Evolutionary conservation across 768 basidiomycete genomes (phyloP).

Genomic region (Leccinum variicolor): DNA sequence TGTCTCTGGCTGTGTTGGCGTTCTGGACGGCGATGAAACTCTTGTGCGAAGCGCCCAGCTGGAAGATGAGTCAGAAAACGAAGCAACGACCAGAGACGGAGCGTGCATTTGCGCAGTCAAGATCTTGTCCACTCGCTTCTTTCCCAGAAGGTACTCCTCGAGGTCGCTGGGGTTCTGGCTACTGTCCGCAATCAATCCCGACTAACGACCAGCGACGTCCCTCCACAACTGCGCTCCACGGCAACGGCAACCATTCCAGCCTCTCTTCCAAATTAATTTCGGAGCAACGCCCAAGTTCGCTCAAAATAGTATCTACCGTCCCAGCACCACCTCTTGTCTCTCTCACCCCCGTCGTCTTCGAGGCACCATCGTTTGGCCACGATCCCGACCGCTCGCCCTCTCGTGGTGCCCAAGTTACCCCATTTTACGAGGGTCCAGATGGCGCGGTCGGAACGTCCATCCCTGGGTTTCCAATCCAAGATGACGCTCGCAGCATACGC

Average conservation of each 20-base stretch:
- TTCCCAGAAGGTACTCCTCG: constrained; percentile 95
- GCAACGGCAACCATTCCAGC: constrained; percentile 41
- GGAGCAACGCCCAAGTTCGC: constrained; percentile 57
- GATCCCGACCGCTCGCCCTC: constrained; percentile 63
- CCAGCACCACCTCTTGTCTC: constrained; percentile 83
- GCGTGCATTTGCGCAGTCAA: constrained; percentile 76
- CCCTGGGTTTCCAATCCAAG: constrained; percentile 89
- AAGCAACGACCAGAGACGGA: not conserved
- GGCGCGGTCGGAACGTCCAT: constrained; percentile 74
- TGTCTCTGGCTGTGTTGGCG: constrained; percentile 85
- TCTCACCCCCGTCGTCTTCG: constrained; percentile 80
- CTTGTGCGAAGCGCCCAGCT: constrained; percentile 86
- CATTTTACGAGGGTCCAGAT: constrained; percentile 50
- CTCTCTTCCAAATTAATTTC: constrained; percentile 45
- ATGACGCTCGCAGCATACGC: constrained; percentile 85
- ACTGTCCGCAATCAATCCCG: constrained; percentile 36
- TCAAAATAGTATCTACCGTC: constrained; percentile 48
- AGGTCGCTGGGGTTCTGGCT: constrained; percentile 85
- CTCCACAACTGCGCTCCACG: constrained; percentile 43
- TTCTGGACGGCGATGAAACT: constrained; percentile 94
- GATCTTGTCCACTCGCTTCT: constrained; percentile 97
- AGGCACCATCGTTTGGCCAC: constrained; percentile 63
- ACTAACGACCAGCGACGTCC: constrained; percentile 58
- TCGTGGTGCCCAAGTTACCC: constrained; percentile 47
- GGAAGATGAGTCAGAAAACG: constrained; percentile 8